Evolutionary conservation across 768 basidiomycete genomes (phyloP).

Genomic region (Boletus rex-veris): DNA sequence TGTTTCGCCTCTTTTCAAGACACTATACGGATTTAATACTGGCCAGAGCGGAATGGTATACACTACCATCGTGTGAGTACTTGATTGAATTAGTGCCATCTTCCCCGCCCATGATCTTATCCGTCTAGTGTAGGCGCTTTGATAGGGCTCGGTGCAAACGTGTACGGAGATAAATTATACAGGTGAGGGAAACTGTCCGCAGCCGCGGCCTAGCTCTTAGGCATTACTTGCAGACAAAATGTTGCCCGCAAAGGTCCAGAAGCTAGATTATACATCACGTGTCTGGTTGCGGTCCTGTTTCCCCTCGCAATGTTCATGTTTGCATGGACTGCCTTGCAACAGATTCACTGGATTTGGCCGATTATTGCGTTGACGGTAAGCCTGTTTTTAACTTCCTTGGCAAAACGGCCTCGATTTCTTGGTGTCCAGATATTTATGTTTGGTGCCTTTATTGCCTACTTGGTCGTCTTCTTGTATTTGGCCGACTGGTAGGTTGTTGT

Average conservation of each 20-base stretch:
- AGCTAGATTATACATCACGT: no score
- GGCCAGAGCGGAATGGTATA: slow-evolving; percentile 61
- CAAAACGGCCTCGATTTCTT: background rate
- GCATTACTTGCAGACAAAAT: no score
- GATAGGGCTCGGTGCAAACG: slow-evolving; percentile 42
- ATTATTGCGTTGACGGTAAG: no score
- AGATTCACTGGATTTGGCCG: no score
- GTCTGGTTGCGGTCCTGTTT: no score
- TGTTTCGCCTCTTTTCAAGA: slow-evolving; percentile 50
- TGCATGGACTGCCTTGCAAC: no score
- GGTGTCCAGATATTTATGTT: slow-evolving; percentile 35
- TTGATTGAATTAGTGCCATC: background rate
- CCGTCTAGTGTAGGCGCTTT: slow-evolving; percentile 47
- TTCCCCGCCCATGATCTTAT: background rate
- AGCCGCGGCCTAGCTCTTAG: no score
- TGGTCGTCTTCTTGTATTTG: no score
- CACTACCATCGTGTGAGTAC: slow-evolving; percentile 45
- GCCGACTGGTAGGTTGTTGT: background rate
- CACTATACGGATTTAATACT: slow-evolving; percentile 56
- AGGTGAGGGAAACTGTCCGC: no score
- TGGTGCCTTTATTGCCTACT: slow-evolving; percentile 24
- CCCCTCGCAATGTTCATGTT: no score
- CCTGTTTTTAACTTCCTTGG: background rate
- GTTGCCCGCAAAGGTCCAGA: no score
- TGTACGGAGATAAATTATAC: slow-evolving; percentile 5